These are phyloP conservation scores for Geotrichum aggregatum DNA, from an alignment of 1,139 yeast genomes.

Conservation along the genomic window DNA sequence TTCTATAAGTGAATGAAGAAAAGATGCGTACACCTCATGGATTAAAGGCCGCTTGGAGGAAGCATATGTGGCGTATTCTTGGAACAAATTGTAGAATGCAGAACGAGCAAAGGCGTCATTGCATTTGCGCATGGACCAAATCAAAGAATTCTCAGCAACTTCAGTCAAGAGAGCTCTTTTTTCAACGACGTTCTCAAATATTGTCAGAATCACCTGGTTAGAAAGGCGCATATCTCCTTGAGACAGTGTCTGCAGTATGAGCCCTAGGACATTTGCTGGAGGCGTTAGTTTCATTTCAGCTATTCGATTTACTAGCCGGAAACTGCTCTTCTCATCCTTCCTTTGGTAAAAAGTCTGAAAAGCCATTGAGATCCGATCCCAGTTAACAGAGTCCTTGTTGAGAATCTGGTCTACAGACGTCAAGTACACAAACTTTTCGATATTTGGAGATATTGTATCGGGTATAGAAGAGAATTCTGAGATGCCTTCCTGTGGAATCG, in stretches of 20 bases:
- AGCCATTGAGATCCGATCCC: slow-evolving; percentile 13
- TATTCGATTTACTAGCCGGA: slow-evolving; percentile 23
- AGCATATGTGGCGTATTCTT: slow-evolving; percentile 9
- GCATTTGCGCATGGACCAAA: slow-evolving; percentile 18
- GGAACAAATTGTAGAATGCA: slow-evolving; percentile 7
- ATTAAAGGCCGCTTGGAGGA: not conserved
- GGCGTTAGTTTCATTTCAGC: slow-evolving; percentile 19
- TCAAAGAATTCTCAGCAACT: slow-evolving; percentile 12
- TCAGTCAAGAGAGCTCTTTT: slow-evolving; percentile 3
- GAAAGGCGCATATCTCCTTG: slow-evolving; percentile 15
- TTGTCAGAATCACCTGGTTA: slow-evolving; percentile 15
- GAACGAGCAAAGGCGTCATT: slow-evolving; percentile 21
- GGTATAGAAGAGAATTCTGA: slow-evolving; percentile 3
- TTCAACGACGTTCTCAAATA: slow-evolving; percentile 17
- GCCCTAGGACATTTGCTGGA: slow-evolving; percentile 16
- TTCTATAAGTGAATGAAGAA: slow-evolving; percentile 13
- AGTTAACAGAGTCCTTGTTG: slow-evolving; percentile 12
- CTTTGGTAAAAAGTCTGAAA: slow-evolving; percentile 11
- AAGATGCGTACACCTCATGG: slow-evolving; percentile 5
- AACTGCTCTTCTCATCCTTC: slow-evolving; percentile 1
- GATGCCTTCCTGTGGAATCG: not conserved
- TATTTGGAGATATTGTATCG: slow-evolving; percentile 4
- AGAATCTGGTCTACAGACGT: slow-evolving; percentile 16
- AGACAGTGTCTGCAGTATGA: slow-evolving; percentile 14
- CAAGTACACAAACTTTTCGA: slow-evolving; percentile 13